These are phyloP conservation scores for Neoboletus brunneissimus DNA, from an alignment of 768 basidiomycete species.

Conservation along the genomic window DNA sequence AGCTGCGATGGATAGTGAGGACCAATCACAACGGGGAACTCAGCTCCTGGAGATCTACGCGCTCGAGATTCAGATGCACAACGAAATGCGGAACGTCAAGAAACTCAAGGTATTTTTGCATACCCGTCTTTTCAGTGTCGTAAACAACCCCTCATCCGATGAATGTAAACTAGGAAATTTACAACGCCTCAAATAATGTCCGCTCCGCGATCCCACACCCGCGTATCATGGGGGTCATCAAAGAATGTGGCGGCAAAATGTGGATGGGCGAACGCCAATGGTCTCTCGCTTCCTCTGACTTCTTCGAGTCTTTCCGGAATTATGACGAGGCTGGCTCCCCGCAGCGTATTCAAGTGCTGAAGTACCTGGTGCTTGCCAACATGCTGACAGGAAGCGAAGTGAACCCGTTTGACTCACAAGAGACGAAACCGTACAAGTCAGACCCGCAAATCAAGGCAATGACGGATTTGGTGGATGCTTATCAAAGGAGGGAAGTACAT, in stretches of 20 bases:
- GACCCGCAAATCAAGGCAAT: slow-evolving; percentile 97
- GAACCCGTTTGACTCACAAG: slow-evolving; percentile 98
- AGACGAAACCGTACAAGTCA: slow-evolving; percentile 97
- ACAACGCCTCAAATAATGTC: slow-evolving; percentile 90
- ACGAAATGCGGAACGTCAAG: slow-evolving; percentile 92
- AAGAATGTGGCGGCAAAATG: slow-evolving; percentile 99
- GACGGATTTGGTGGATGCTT: slow-evolving; percentile 96
- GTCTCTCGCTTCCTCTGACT: slow-evolving; percentile 95
- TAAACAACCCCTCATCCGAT: neutral
- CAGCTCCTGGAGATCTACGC: slow-evolving; percentile 96
- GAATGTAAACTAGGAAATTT: slow-evolving; percentile 75
- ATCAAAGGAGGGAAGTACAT: slow-evolving; percentile 94
- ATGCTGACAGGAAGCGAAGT: slow-evolving; percentile 99
- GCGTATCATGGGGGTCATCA: slow-evolving; percentile 97
- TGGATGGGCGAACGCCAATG: slow-evolving; percentile 99
- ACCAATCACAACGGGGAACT: slow-evolving; percentile 91
- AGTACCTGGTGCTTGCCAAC: slow-evolving; percentile 95
- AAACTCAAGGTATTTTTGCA: slow-evolving; percentile 73
- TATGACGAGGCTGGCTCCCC: slow-evolving; percentile 98
- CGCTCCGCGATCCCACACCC: slow-evolving; percentile 98
- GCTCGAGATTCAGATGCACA: slow-evolving; percentile 99
- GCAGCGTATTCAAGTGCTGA: slow-evolving; percentile 95
- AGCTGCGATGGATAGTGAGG: slow-evolving; percentile 60
- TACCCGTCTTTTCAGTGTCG: neutral
- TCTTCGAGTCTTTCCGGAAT: slow-evolving; percentile 98